A percentile compares a stretch with the other conserved stretches of the same genome.
phyloP scores from a whole-genome alignment of 108 stramenopile species.

The Hondaea fermentalgiana region DNA sequence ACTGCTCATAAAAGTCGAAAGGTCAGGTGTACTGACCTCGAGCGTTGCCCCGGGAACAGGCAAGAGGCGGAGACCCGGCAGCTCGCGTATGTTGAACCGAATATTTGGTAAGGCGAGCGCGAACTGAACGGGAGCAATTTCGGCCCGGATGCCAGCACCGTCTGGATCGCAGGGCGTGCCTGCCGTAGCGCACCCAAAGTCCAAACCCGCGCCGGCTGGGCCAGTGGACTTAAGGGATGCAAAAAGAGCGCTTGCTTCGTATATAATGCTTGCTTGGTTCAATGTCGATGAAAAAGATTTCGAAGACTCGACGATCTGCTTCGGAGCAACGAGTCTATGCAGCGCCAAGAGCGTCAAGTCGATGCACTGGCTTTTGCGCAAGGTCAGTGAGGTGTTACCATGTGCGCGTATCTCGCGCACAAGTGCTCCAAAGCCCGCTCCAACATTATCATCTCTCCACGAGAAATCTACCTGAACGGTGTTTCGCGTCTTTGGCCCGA shows the following conservation, averaged over 20 bases:
- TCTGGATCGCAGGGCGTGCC: neutral
- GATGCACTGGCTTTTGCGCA: neutral
- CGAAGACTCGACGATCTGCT: neutral
- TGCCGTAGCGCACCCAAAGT: neutral
- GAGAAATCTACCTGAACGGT: neutral
- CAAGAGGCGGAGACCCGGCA: neutral
- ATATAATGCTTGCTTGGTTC: neutral
- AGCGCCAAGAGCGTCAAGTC: neutral
- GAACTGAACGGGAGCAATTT: neutral
- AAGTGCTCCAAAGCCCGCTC: neutral
- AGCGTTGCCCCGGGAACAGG: neutral
- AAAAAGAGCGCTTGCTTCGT: neutral
- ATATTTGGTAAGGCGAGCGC: neutral
- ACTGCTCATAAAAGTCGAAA: neutral
- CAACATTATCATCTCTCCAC: neutral
- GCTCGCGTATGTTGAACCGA: neutral
- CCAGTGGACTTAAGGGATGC: neutral
- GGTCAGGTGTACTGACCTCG: neutral
- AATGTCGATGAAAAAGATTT: neutral
- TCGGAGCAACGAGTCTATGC: neutral
- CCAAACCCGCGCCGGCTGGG: neutral
- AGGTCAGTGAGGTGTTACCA: neutral
- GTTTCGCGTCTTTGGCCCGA: neutral
- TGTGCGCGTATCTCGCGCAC: neutral
- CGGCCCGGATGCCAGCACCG: neutral